Evolutionary conservation across 306 rosid species (phyloP), one percentile per base, ranked within the genome.

Genomic region (Lathyrus aphaca): DNA sequence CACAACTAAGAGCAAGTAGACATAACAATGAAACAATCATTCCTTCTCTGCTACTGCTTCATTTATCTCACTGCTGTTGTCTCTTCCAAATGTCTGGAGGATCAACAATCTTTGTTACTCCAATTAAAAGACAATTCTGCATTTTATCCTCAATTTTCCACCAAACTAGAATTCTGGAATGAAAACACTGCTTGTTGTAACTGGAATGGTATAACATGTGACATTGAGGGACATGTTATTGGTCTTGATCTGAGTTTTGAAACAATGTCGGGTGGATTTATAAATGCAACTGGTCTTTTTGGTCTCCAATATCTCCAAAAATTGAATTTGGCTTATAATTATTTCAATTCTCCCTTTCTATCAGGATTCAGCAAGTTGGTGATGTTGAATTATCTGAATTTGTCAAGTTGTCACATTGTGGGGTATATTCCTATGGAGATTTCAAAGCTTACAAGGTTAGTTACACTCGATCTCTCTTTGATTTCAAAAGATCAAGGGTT

Each of bases 121-220:
- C 45, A 72, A 15, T 16, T 81, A 68, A 83, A 74, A 80, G 68
- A 68, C 11, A 40, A 17, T 50, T 71, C 81, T 29, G 0, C 0
- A 1, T 66, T 45, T 5, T 0, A 3, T 0, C 0, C 8, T 16
- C 0, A 9, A 0, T 0, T 0, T 0, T 76, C 88, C 14, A 66
- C 8, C 1, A 77, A 75, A 35, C 64, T 77, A 6, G 40, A 0
- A 0, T 1, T 1, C 0, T 66, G 73, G 88, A 23, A 64, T 2
- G 9, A 10, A 12, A 74, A 12, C 18, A 4, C 6, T 1, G 65
- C 48, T 76, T 73, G 69, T 5, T 78, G 87, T 49, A 2, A 51
- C 5, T 82, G 92, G 92, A 35, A 1, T 0, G 89, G 89, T n/a
- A 80, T 88, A 0, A 40, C 50, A 1, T 86, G 84, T 61, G 74